Base-by-base conservation (phyloP, 2,329 filamentous ascomycete species). In the Polytolypa hystricis region DNA sequence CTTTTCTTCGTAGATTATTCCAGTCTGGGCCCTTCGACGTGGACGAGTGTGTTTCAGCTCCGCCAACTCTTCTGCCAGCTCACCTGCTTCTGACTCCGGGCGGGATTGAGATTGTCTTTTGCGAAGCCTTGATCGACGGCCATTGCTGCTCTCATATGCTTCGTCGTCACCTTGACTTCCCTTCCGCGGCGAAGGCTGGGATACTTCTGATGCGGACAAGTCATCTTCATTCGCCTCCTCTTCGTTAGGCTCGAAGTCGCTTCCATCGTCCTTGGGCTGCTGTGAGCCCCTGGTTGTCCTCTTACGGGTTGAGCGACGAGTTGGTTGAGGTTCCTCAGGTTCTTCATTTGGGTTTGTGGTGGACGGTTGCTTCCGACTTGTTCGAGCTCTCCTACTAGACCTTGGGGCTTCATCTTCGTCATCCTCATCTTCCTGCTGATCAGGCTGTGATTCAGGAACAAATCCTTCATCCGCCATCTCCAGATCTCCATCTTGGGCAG, bases 181-280 rank as follows among this genome's bases (percentile, higher is more conserved):
- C 46, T 67, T 64, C 37, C 57, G 55, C 27, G 64, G 58, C 27
- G 61, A 62, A 30, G 47, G 56, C 45, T 69, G 57, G 26, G 61
- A 64, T 19, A 61, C 58, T 41, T 66, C 69, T 5, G 69, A 71
- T 26, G 66, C 66, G 2, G 69, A 73, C 35, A 65, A 50, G 12
- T 73, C 65, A 37, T 74, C 71, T 16, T 68, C 70, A 16, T 60
- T 52, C 1, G 51, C 56, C 10, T 70, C 72, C 31, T 66, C 68
- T 33, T 43, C 40, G 27, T 67, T 68, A 4, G 75, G 74, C 47
- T 78, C 73, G 44, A 79, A 79, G 47, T 79, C 75, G 46, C 74
- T 78, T 47, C 70, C 75, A 35, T 76, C 73, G 33, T 75, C 69
- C 34, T 57, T 42, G 35, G 46, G 46, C 54, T 71, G 61, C 34